Evolutionary conservation across 2,329 filamentous ascomycete species (phyloP).

Genomic region (Alternaria alternata): DNA sequence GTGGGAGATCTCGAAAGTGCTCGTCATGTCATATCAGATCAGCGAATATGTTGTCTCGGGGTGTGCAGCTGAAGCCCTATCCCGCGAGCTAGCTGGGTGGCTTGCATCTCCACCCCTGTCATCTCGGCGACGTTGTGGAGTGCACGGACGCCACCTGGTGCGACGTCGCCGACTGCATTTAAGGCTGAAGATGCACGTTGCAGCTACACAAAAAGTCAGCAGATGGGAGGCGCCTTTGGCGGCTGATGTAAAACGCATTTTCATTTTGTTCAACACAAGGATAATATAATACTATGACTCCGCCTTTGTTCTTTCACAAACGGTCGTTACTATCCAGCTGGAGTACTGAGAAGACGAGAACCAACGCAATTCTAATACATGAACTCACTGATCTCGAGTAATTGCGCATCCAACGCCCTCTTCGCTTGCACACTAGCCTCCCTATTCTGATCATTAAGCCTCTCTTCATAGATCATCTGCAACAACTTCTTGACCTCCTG

Average conservation of each 20-base stretch:
- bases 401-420: constrained; percentile 74
- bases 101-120: background rate
- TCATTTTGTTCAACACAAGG: background rate
- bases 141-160: background rate
- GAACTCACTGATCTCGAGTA: constrained; percentile 74
- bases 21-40: background rate
- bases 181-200: background rate
- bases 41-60: background rate
- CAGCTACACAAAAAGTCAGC: background rate
- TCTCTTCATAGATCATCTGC: constrained; percentile 54
- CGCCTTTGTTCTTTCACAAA: background rate
- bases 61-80: background rate
- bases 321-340: background rate
- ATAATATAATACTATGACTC: background rate
- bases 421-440: constrained; percentile 71
- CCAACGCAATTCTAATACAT: constrained; percentile 59
- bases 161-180: background rate
- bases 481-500: constrained; percentile 53
- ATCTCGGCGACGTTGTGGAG: background rate
- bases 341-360: background rate
- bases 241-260: background rate
- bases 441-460: constrained; percentile 70
- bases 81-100: background rate
- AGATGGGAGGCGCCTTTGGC: background rate
- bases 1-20: background rate